phyloP scores from a whole-genome alignment of 768 basidiomycete genomes.

The Panus rudis region DNA sequence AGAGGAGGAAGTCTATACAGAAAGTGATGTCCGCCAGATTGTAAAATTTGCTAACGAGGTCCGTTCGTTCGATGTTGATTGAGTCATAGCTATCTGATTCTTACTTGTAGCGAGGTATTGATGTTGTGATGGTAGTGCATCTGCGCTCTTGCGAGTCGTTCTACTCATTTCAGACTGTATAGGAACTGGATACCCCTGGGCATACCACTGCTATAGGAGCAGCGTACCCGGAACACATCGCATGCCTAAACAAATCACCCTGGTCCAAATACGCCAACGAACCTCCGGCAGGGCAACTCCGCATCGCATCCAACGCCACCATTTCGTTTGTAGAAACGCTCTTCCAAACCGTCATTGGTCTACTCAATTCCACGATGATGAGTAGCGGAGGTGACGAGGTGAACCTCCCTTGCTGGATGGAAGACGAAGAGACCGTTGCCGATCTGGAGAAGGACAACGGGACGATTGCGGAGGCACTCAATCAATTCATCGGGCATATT shows the following conservation, averaged over 20 bases:
- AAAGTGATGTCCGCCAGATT: conserved; percentile 50
- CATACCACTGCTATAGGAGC: conserved; percentile 63
- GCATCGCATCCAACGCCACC: conserved; percentile 55
- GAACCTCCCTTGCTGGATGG: conserved; percentile 56
- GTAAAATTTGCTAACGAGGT: conserved; percentile 66
- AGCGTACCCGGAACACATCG: conserved; percentile 68
- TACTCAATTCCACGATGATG: conserved; percentile 55
- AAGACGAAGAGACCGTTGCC: conserved; percentile 53
- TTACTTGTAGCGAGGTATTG: conserved; percentile 55
- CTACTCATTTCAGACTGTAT: background rate
- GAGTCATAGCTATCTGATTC: background rate
- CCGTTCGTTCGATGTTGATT: conserved; percentile 20
- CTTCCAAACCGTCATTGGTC: conserved; percentile 43
- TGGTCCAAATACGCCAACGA: conserved; percentile 59
- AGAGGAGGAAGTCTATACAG: conserved; percentile 41
- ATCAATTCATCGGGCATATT: conserved; percentile 51
- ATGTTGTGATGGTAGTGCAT: conserved; percentile 45
- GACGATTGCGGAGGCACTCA: conserved; percentile 59
- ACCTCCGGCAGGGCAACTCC: conserved; percentile 80
- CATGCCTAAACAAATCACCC: conserved; percentile 51
- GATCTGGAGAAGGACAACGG: conserved; percentile 42
- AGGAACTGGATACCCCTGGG: conserved; percentile 83
- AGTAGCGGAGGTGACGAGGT: conserved; percentile 82
- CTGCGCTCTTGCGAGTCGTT: too few species aligned
- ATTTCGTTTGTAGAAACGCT: conserved; percentile 52